Conservation (phyloP, 148 eudicot species). For the Heliosperma pusillum region DNA sequence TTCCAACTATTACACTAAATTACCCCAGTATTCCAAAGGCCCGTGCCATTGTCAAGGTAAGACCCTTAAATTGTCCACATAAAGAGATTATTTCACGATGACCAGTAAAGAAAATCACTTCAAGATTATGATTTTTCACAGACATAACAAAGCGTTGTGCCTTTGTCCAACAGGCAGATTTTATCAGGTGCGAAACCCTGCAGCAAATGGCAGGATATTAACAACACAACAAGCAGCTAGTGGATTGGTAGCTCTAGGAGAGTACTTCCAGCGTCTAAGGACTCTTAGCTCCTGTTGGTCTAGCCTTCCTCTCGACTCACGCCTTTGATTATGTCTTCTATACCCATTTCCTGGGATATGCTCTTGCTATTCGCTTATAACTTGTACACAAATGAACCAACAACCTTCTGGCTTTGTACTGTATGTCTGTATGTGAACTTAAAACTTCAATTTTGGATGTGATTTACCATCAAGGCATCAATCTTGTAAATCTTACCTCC, state of each 20-base stretch:
- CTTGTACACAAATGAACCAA: slow-evolving; percentile 23
- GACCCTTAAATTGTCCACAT: too few relatives aligned
- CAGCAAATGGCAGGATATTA: slow-evolving; percentile 67
- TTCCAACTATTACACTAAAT: too few relatives aligned
- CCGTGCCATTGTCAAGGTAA: too few relatives aligned
- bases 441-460: neutral
- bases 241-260: slow-evolving; percentile 57
- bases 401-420: slow-evolving; percentile 12
- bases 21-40: too few relatives aligned
- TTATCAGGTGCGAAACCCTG: slow-evolving; percentile 67
- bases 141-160: neutral
- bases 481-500: too few relatives aligned
- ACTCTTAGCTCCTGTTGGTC: slow-evolving; percentile 28
- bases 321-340: neutral
- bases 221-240: slow-evolving; percentile 68
- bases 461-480: too few relatives aligned
- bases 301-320: neutral
- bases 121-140: neutral
- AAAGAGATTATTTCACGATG: too few relatives aligned
- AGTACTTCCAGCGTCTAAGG: slow-evolving; percentile 11
- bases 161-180: slow-evolving; percentile 66
- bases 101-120: too few relatives aligned
- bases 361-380: slow-evolving; percentile 12
- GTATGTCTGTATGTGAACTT: slow-evolving; percentile 10
- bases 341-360: slow-evolving; percentile 5